These are phyloP conservation scores for Obelidium mucronatum DNA, from an alignment of 192 early-diverging fungal genomes.

Conservation along the genomic window DNA sequence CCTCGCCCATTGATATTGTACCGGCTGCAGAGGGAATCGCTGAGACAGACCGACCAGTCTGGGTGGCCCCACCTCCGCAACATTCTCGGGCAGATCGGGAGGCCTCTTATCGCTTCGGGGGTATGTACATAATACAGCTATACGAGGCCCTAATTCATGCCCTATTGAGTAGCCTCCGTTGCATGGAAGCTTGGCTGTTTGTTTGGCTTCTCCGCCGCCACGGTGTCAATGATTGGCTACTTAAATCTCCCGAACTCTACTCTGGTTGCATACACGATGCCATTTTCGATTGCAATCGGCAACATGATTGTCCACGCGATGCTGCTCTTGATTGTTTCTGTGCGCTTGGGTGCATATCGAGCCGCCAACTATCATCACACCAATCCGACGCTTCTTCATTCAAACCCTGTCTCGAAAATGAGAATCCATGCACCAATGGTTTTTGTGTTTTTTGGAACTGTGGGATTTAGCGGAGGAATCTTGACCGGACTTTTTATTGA, in stretches of 20 bases:
- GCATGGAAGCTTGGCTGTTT: slow-evolving; percentile 26
- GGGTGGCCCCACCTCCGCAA: slow-evolving; percentile 3
- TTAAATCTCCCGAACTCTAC: neutral
- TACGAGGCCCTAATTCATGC: neutral
- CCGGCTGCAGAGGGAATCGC: neutral
- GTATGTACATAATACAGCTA: neutral
- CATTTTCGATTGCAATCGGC: slow-evolving; percentile 16
- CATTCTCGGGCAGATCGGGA: neutral
- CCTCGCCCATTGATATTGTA: neutral
- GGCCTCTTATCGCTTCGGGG: slow-evolving; percentile 11
- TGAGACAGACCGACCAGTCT: too few relatives aligned
- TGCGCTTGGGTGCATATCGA: slow-evolving; percentile 18
- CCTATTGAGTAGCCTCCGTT: slow-evolving; percentile 5
- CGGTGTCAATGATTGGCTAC: slow-evolving; percentile 19
- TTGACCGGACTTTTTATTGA: slow-evolving; percentile 8
- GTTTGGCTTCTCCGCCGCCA: neutral
- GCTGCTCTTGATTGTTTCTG: slow-evolving; percentile 10
- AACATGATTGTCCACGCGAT: slow-evolving; percentile 8
- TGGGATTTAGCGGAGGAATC: slow-evolving; percentile 13
- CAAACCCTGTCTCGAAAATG: slow-evolving; percentile 4
- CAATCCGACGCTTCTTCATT: neutral
- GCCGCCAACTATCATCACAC: neutral
- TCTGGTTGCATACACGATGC: neutral
- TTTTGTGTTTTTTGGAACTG: neutral
- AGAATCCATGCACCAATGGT: slow-evolving; percentile 12